Percentiles rank a stretch among this genome's conserved stretches.
Evolutionary conservation across 768 basidiomycete species (phyloP).

Genomic region (Auriscalpium microsporum): DNA sequence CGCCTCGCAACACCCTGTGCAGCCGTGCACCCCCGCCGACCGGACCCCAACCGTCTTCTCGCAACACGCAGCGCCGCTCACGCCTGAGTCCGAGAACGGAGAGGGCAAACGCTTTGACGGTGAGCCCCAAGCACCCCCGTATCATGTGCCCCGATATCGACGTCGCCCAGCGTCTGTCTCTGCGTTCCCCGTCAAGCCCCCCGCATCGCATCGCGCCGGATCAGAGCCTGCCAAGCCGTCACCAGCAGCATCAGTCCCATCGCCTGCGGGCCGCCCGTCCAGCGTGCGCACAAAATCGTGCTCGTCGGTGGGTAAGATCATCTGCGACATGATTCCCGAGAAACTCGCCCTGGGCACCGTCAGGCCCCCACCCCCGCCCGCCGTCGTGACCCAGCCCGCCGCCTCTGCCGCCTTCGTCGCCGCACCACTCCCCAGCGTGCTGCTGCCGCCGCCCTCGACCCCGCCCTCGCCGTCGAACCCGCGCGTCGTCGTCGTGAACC

Average conservation of each 20-base stretch:
- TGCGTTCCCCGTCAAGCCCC: not conserved
- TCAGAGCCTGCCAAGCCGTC: not conserved
- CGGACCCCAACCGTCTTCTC: constrained; percentile 13
- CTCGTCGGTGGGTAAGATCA: constrained; percentile 36
- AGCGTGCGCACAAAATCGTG: constrained; percentile 15
- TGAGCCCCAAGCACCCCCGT: not conserved
- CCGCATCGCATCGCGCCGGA: not conserved
- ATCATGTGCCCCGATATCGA: not conserved
- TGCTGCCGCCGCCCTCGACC: constrained; percentile 10
- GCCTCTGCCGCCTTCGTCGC: constrained; percentile 9
- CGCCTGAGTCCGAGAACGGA: constrained; percentile 12
- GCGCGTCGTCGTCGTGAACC: constrained; percentile 60
- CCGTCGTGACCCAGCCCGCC: not conserved
- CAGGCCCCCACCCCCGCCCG: constrained; percentile 7
- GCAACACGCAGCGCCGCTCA: constrained; percentile 2
- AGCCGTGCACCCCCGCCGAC: constrained; percentile 23
- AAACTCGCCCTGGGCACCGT: constrained; percentile 22
- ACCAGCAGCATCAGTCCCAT: constrained; percentile 8
- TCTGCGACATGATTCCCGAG: constrained; percentile 52
- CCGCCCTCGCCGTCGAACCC: constrained; percentile 24
- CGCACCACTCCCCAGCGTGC: constrained; percentile 19
- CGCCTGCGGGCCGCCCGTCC: not conserved
- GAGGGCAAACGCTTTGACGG: not conserved
- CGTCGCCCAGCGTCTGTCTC: not conserved
- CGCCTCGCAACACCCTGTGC: constrained; percentile 26